Percentiles rank a stretch among this genome's conserved stretches.
phyloP scores from a whole-genome alignment of 768 basidiomycete species.

The Cystofilobasidium ferigula region DNA sequence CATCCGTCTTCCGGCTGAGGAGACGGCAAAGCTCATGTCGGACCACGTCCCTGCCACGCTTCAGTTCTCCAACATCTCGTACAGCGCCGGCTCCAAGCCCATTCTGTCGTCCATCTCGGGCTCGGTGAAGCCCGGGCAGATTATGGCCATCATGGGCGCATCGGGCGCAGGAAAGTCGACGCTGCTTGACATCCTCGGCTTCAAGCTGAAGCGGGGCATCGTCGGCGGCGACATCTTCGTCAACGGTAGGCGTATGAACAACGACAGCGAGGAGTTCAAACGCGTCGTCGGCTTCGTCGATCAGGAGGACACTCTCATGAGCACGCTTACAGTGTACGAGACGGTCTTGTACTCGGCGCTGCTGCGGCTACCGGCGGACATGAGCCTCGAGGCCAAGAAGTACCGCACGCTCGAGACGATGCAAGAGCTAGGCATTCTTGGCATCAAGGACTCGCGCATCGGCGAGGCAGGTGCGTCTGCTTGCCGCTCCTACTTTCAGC shows the following conservation, averaged over 20 bases:
- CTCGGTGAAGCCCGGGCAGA: conserved; percentile 70
- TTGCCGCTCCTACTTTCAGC: not conserved
- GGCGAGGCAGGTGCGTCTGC: conserved; percentile 62
- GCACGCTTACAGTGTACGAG: conserved; percentile 94
- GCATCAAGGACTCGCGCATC: conserved; percentile 79
- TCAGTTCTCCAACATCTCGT: conserved; percentile 78
- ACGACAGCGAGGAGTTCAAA: conserved; percentile 53
- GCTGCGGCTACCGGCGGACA: conserved; percentile 78
- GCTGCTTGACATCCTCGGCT: conserved; percentile 86
- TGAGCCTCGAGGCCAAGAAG: conserved; percentile 92
- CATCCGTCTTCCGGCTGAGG: conserved; percentile 55
- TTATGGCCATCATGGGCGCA: conserved; percentile 94
- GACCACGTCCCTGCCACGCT: conserved; percentile 89
- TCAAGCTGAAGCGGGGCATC: conserved; percentile 70
- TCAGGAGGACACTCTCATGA: conserved; percentile 96
- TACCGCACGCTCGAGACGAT: conserved; percentile 88
- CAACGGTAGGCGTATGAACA: conserved; percentile 60
- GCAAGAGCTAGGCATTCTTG: conserved; percentile 85
- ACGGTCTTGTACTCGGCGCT: conserved; percentile 89
- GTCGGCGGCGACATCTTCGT: conserved; percentile 67
- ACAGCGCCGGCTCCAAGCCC: conserved; percentile 53
- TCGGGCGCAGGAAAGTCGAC: conserved; percentile 96
- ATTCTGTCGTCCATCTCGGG: conserved; percentile 78
- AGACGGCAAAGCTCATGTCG: conserved; percentile 73
- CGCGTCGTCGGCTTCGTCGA: conserved; percentile 89